phyloP scores from a whole-genome alignment of 495 filamentous ascomycete species.

The Haplographium delicatum region DNA sequence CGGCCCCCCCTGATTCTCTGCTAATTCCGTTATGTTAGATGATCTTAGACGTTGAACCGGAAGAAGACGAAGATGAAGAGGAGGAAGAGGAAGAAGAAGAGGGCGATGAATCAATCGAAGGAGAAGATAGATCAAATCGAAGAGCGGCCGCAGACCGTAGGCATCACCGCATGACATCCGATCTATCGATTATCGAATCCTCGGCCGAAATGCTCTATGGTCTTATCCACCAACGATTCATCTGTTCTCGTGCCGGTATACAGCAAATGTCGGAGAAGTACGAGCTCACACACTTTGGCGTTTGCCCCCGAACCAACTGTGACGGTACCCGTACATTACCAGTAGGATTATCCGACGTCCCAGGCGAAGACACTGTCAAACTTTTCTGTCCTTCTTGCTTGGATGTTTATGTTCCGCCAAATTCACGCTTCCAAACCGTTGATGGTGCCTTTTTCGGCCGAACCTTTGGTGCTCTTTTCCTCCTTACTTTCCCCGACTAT shows the following conservation, averaged over 20 bases:
- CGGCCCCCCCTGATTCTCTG: conserved; percentile 6
- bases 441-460: conserved; percentile 97
- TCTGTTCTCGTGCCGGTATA: conserved; percentile 94
- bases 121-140: conserved; percentile 54
- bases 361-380: conserved; percentile 95
- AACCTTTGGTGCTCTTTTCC: conserved; percentile 87
- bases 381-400: conserved; percentile 95
- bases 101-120: conserved; percentile 70
- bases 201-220: conserved; percentile 97
- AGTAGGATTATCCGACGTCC: conserved; percentile 87
- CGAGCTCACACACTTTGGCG: conserved; percentile 89
- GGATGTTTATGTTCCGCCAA: conserved; percentile 95
- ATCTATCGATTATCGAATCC: conserved; percentile 91
- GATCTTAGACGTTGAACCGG: conserved; percentile 97
- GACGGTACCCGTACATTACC: conserved; percentile 82
- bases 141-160: conserved; percentile 60
- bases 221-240: conserved; percentile 96
- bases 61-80: conserved; percentile 78
- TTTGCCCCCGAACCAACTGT: conserved; percentile 87
- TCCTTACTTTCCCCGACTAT: conserved; percentile 96
- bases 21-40: conserved; percentile 59
- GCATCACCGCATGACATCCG: conserved; percentile 82
- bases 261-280: conserved; percentile 99
- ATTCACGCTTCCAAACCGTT: conserved; percentile 95
- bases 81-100: conserved; percentile 69